Base-by-base conservation (phyloP, 306 rosid species). In the Pyrus communis region DNA sequence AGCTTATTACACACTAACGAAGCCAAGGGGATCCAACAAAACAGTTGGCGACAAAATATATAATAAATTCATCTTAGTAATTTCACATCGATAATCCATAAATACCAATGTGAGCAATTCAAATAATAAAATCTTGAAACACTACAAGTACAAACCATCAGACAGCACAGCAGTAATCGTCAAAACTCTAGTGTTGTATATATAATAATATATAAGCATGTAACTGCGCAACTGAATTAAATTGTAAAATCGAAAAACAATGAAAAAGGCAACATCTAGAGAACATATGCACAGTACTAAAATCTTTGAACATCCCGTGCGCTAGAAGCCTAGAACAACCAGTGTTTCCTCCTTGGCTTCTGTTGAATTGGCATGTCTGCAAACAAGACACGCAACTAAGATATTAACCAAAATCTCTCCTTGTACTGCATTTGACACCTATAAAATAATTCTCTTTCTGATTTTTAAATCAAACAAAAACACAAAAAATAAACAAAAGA, bases 271-370 rank as follows among this genome's bases (percentile, higher is more conserved):
- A 74, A 22, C 23, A 19, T 5, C 22, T 18, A 76, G 31, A 27
- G 33, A 72, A 72, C 55, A 62, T 70, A 80, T 75, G 52, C 79
- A 74, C 76, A 51, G 51, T 52, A 35, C 70, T 40, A 15, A 22
- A 66, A 62, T 40, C 78, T 40, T 19, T 21, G 31, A 23, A 70
- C 69, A 42, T 30, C 76, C 77, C 8, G 23, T 63, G 74, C 57
- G 46, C 82, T 89, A 93, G 80, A 89, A 89, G 80, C 66, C 84
- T 91, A 93, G 84, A 91, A 93, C 84, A 93, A 74, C 97, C 98
- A 93, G 83, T 91, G 95, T 83, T 88, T 93, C 87, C 66, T 89
- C 88, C 81, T 85, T 22, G 95, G 91, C 85, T 83, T 84, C 71
- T 63, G 88, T 78, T 81, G 93, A 77, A 79, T 73, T 54, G 97